A percentile compares a stretch with the other conserved stretches of the same genome.
phyloP scores from a whole-genome alignment of 257 asterid genomes.

The Misopates orontium region DNA sequence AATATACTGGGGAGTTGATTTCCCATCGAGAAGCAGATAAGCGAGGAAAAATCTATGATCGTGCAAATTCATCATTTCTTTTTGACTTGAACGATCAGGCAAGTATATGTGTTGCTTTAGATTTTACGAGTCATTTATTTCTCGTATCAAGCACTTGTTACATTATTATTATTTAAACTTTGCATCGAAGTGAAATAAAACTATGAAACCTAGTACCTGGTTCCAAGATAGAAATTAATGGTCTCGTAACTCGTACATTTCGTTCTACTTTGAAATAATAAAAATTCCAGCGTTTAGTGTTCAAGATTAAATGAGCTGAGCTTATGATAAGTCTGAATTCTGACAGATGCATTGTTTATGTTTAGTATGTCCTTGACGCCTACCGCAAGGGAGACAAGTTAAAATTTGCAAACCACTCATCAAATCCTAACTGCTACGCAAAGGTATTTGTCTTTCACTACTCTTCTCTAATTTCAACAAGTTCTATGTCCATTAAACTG shows the following conservation, averaged over 20 bases:
- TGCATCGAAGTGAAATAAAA: background rate
- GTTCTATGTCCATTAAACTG: slow-evolving; percentile 9
- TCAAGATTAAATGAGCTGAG: no score
- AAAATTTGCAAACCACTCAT: slow-evolving; percentile 94
- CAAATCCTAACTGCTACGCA: slow-evolving; percentile 90
- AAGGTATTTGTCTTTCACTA: slow-evolving; percentile 54
- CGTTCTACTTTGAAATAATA: background rate
- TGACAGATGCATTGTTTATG: slow-evolving; percentile 12
- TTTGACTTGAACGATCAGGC: slow-evolving; percentile 94
- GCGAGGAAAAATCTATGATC: slow-evolving; percentile 94
- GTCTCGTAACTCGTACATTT: background rate
- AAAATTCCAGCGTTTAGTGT: background rate
- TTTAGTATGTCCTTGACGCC: slow-evolving; percentile 92
- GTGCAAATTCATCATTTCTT: slow-evolving; percentile 91
- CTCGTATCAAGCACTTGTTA: background rate
- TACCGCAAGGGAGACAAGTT: slow-evolving; percentile 94
- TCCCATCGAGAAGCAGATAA: slow-evolving; percentile 96
- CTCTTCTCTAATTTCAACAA: slow-evolving; percentile 5
- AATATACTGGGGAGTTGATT: slow-evolving; percentile 92
- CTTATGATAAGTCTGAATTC: background rate
- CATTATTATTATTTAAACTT: background rate
- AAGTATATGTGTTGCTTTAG: slow-evolving; percentile 29
- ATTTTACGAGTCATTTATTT: background rate
- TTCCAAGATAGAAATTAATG: background rate
- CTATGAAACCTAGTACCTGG: background rate